Percentiles rank a stretch among this genome's conserved stretches.
Conservation (phyloP, 345 rosid genomes). For the Ceriops zippeliana region DNA sequence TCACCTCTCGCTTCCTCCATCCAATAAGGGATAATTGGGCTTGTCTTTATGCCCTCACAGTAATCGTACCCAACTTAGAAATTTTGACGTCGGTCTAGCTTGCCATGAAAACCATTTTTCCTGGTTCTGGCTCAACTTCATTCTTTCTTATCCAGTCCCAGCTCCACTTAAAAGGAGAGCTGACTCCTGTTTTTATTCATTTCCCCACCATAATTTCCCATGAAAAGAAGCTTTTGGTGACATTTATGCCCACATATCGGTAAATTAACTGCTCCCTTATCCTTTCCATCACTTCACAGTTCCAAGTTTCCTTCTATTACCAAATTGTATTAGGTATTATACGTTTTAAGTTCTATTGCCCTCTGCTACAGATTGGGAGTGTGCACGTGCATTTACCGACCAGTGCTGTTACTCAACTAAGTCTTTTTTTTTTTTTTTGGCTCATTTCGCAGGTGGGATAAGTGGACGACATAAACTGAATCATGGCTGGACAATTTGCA, state of each 20-base stretch:
- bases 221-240: background rate
- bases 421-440: no score
- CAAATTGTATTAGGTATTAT: no score
- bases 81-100: background rate
- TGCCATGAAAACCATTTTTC: background rate
- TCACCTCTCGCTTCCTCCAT: constrained; percentile 35
- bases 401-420: no score
- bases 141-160: background rate
- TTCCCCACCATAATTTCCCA: background rate
- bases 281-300: background rate
- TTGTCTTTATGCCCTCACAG: background rate
- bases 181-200: background rate
- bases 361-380: background rate
- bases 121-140: background rate
- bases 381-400: background rate
- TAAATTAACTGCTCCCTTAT: constrained; percentile 1
- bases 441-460: constrained; percentile 12
- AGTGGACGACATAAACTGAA: background rate
- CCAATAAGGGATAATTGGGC: constrained; percentile 4
- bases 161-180: background rate
- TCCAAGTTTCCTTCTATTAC: no score
- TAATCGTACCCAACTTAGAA: background rate
- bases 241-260: background rate
- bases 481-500: constrained; percentile 40
- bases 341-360: no score